Percentiles rank a stretch among this genome's conserved stretches.
Conservation (phyloP, 345 rosid species). For the Trapa incisa region DNA sequence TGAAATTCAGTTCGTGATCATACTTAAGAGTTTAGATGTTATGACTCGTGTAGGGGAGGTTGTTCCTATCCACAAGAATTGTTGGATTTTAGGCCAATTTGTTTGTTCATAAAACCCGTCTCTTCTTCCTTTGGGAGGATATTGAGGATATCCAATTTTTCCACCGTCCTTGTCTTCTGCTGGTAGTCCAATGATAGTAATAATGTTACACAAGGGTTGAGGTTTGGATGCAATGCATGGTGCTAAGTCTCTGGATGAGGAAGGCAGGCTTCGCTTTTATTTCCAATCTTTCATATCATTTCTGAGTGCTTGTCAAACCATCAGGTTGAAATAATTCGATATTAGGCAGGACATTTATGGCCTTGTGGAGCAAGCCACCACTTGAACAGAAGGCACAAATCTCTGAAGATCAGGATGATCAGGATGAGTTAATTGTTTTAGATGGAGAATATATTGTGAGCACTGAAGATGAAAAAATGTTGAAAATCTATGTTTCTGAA, state of each 20-base stretch:
- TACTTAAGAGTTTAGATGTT: background rate
- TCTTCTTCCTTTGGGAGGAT: slow-evolving; percentile 87
- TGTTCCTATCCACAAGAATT: slow-evolving; percentile 78
- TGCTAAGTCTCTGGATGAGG: slow-evolving; percentile 70
- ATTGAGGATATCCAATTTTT: slow-evolving; percentile 61
- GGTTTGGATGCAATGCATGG: slow-evolving; percentile 74
- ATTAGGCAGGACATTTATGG: slow-evolving; percentile 58
- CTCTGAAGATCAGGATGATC: slow-evolving; percentile 47
- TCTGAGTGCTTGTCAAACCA: background rate
- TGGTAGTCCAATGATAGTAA: slow-evolving; percentile 61
- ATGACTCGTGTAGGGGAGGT: slow-evolving; percentile 7
- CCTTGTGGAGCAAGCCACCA: slow-evolving; percentile 62
- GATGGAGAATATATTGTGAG: slow-evolving; percentile 20
- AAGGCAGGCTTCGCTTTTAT: slow-evolving; percentile 58
- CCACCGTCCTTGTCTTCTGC: slow-evolving; percentile 43
- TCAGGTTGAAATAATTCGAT: background rate
- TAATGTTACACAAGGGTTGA: slow-evolving; percentile 43
- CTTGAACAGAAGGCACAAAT: slow-evolving; percentile 44
- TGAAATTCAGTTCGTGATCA: background rate
- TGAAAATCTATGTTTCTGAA: slow-evolving; percentile 42
- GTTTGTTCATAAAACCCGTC: slow-evolving; percentile 9
- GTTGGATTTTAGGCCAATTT: slow-evolving; percentile 65
- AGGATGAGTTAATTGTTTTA: slow-evolving; percentile 21
- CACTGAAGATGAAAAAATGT: slow-evolving; percentile 35
- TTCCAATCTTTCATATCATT: slow-evolving; percentile 73